Base-by-base conservation (phyloP, 75 land plant genomes). In the Cunninghamia lanceolata region DNA sequence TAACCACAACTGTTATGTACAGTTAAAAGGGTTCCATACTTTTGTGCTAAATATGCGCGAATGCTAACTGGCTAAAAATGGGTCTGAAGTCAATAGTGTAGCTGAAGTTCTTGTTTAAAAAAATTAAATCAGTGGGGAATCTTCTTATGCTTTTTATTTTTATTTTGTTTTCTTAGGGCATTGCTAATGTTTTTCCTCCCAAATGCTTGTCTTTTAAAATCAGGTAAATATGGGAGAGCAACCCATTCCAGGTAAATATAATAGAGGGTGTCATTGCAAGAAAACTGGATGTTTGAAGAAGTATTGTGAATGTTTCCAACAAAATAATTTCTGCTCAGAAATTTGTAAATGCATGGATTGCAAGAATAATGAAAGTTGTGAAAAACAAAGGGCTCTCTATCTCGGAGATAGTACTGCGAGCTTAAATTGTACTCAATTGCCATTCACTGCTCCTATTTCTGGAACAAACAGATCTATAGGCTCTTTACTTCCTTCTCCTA, bases 271-370 rank as follows among this genome's bases (percentile, higher is more conserved):
- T 86, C 99, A 98, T 66, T 98, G 99, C 89, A 98, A 98, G 89
- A 98, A 96, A 81, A 96, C 99, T 78, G 99, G 99, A n/a, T 98
- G 99, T 84, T 91, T 98, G 46, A 98, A 98, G 86, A 98, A 98
- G 89, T 98, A 98, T 50, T 98, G 99, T 88, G 99, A 98, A 86
- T 98, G 99, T 88, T 98, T 98, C 77, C 99, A 98, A 86, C 99
- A 97, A 16, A 95, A 94, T 80, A 95, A 96, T 87, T 93, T 96
- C 2, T 98, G 99, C 91, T 98, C 99, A 30, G 99, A 96, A 71
- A 98, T 94, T 82, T 98, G 99, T 86, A 96, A 94, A 92, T 98
- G 99, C 90, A 81, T 94, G 38, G 99, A 96, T 91, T 98, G 99
- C 88, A 96, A 95, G 89, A 98, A 98, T 82, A 93, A 90, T 87